These are phyloP conservation scores for Fusarium redolens DNA, from an alignment of 2,329 filamentous ascomycete genomes.

Conservation along the genomic window DNA sequence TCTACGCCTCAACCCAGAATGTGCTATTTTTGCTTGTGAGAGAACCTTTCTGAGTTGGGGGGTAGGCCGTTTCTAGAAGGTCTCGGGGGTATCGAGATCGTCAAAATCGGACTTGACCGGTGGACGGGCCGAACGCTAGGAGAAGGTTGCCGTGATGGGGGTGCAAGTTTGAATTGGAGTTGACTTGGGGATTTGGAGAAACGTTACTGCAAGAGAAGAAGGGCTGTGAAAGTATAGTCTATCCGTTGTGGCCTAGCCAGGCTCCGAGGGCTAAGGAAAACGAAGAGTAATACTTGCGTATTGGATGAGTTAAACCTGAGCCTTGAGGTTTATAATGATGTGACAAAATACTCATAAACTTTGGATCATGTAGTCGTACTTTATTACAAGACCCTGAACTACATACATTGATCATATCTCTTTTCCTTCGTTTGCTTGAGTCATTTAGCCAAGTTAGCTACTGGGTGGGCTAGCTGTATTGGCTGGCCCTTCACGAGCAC, in stretches of 20 bases:
- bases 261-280: too few relatives aligned
- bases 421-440: background rate
- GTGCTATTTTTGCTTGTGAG: background rate
- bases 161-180: background rate
- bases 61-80: background rate
- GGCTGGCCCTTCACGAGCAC: background rate
- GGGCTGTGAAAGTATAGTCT: background rate
- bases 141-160: background rate
- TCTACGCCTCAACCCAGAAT: background rate
- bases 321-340: background rate
- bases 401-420: background rate
- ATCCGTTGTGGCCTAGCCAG: background rate
- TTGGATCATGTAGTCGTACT: background rate
- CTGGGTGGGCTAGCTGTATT: background rate
- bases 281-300: background rate
- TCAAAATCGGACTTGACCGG: slow-evolving; percentile 2
- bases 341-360: background rate
- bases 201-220: background rate
- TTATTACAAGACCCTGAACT: background rate
- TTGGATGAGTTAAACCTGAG: background rate
- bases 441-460: background rate
- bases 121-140: slow-evolving; percentile 9
- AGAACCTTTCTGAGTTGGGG: background rate
- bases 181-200: background rate
- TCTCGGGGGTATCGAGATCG: background rate